A percentile compares a stretch with the other conserved stretches of the same genome.
Conservation (phyloP, 2,329 filamentous ascomycete genomes). For the Fonsecaea pedrosoi region DNA sequence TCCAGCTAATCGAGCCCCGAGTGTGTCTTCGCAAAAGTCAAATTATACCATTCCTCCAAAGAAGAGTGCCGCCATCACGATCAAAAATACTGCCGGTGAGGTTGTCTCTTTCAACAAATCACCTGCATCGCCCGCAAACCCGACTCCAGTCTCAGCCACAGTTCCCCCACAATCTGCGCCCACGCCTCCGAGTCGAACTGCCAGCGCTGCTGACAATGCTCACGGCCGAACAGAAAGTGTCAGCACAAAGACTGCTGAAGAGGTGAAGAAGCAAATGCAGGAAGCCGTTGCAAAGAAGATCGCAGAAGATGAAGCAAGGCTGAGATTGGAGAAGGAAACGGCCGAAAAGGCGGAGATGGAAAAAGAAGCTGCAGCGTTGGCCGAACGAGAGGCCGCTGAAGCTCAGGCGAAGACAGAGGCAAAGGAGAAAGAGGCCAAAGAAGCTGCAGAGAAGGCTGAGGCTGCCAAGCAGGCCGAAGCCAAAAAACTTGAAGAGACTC, state of each 20-base stretch:
- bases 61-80: conserved; percentile 78
- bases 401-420: conserved; percentile 39
- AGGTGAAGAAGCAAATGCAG: conserved; percentile 80
- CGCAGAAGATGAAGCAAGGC: conserved; percentile 58
- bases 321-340: conserved; percentile 48
- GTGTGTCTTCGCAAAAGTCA: conserved; percentile 66
- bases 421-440: conserved; percentile 51
- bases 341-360: conserved; percentile 45
- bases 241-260: conserved; percentile 74
- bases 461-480: conserved; percentile 51
- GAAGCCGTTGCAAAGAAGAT: conserved; percentile 59
- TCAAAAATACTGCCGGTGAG: conserved; percentile 81
- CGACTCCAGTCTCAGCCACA: conserved; percentile 64
- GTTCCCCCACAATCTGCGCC: conserved; percentile 73
- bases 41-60: conserved; percentile 67
- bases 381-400: conserved; percentile 36
- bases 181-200: conserved; percentile 79
- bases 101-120: conserved; percentile 74
- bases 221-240: conserved; percentile 76
- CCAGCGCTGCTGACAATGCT: conserved; percentile 66
- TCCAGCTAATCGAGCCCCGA: conserved; percentile 62
- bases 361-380: conserved; percentile 54
- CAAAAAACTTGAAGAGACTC: conserved; percentile 29
- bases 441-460: conserved; percentile 47
- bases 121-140: conserved; percentile 65